phyloP scores from a whole-genome alignment of 2,329 filamentous ascomycete species.

The Rutstroemia sp. region DNA sequence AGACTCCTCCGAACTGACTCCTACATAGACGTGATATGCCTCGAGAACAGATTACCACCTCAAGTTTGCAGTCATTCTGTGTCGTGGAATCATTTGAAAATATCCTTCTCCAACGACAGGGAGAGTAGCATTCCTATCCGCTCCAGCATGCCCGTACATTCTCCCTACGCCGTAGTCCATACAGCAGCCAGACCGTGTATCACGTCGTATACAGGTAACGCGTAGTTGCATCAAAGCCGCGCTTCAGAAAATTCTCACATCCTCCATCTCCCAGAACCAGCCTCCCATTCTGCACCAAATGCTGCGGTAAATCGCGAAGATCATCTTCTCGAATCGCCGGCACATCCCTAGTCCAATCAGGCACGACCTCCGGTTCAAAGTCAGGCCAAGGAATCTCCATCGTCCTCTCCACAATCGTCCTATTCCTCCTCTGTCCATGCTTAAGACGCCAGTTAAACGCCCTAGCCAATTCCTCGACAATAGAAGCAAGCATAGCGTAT shows the following conservation, averaged over 20 bases:
- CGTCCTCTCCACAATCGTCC: constrained; percentile 7
- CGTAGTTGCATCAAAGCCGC: constrained; percentile 2
- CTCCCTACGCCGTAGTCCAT: no score
- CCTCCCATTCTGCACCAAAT: constrained; percentile 1
- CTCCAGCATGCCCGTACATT: no score
- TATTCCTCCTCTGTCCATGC: constrained; percentile 20
- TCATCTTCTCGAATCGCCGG: background rate
- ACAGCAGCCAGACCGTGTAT: background rate
- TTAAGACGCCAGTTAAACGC: constrained; percentile 26
- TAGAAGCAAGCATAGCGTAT: constrained; percentile 26
- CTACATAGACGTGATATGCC: no score
- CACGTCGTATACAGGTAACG: constrained; percentile 8
- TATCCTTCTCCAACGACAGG: no score
- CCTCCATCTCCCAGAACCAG: constrained; percentile 5
- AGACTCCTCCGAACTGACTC: no score
- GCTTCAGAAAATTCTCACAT: constrained; percentile 5
- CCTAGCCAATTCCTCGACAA: constrained; percentile 22
- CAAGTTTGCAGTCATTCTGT: no score
- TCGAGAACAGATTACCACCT: no score
- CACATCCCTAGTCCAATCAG: constrained; percentile 4
- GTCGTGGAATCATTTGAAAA: no score
- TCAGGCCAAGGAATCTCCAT: background rate
- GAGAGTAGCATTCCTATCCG: no score
- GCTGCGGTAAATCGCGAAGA: background rate
- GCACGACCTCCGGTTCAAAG: constrained; percentile 2